Evolutionary conservation across 2,329 filamentous ascomycete species (phyloP), one percentile per base, ranked within the genome.

Genomic region (Fusarium papillatum): DNA sequence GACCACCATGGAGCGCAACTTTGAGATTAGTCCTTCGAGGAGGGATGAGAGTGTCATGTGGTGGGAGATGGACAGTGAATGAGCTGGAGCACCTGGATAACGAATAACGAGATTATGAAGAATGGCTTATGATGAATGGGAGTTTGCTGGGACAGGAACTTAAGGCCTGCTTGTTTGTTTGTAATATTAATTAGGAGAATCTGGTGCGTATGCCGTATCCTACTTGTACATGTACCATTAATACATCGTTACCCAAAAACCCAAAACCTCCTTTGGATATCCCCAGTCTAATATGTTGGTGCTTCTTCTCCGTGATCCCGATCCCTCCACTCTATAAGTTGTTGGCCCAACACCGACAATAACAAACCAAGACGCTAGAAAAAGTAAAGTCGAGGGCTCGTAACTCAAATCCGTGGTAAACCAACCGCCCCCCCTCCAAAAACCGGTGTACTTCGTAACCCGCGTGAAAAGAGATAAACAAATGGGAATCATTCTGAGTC

Each of bases 31-130:
- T 24, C 65, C 74, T 26, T 68, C 72, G n/a, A 74, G 72, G 22
- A 66, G 66, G 22, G 72, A 74, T 22, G 69, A 72, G 26, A 78
- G 78, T 26, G 79, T 81, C 7, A 62, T 74, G 62, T 80, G 80
- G 71, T 69, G 71, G 68, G 68, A 80, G 26, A 68, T 70, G 65
- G 50, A 64, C 19, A 53, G 55, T 53, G 43, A 78, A 41, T 31
- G 57, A 59, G 48, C 16, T 24, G 36, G 17, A 22, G 13, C 14
- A 36, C 14, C 5, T 16, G 34, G 34, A 34, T 43, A 26, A 55
- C 26, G 53, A 57, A 34, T 34, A 34, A 57, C 22, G 53, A 57
- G 29, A 57, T 55, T 55, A 55, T 55, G 50, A 55, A 55, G 50
- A 55, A 55, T 31, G 26, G 17, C 17, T n/a, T 57, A 57, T n/a